Base-by-base conservation (phyloP, 768 basidiomycete species). In the Pluteus cervinus region DNA sequence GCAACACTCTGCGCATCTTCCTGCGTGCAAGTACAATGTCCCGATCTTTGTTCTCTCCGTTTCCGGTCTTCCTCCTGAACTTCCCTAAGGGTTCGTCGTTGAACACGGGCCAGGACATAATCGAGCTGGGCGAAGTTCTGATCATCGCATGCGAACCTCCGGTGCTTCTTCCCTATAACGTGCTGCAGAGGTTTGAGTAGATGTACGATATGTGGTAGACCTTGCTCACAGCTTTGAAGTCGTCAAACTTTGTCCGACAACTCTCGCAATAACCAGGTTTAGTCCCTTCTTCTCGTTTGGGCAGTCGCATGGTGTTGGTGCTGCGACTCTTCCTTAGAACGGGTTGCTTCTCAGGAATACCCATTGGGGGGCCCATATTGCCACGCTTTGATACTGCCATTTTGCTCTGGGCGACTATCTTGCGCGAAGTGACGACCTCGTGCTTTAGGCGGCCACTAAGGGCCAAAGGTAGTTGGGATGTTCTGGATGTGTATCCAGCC, bases 181-280 rank as follows among this genome's bases (percentile, higher is more conserved):
- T 96, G 92, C 91, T 96, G 48, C 5, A 33, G 32, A 37, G 30
- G 42, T 14, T 20, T 25, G 15, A 45, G 32, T 26, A 37, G n/a
- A n/a, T n/a, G n/a, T n/a, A n/a, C n/a, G n/a, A n/a, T n/a, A n/a
- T n/a, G n/a, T n/a, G n/a, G n/a, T n/a, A n/a, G 23, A 37, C 16
- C 41, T 18, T 17, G 68, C 81, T 53, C 49, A 96, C 94, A 47
- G 66, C 60, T 43, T 76, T 75, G 50, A 98, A 94, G 58, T 94
- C 84, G 0, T 84, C 80, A 52, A 93, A 99, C 58, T 90, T 90
- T 39, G 71, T 53, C 25, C 94, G 76, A 58, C 96, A 99, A 55
- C 91, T 93, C 60, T 99, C 96, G 58, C 96, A 99, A 60, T 97
- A 98, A 4, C 96, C 96, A 4, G 93, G 85, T 51, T 96, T 97